Conservation (phyloP, 352 stramenopile genomes). For the Blastocystis hominis region DNA sequence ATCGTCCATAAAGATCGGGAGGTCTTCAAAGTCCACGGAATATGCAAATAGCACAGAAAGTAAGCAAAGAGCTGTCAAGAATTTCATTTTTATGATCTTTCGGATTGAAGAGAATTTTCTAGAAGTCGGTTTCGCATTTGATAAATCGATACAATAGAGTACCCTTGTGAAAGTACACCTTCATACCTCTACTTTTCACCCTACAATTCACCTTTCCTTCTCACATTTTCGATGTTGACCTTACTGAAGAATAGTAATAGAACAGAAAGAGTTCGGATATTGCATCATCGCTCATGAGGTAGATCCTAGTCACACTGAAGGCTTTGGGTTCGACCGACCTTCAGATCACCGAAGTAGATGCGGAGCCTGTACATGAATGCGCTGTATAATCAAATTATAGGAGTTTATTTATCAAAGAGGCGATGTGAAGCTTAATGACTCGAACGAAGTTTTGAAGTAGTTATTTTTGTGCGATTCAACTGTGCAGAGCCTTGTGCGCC, state of each 20-base stretch:
- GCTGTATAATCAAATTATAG: neutral
- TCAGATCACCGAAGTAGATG: constrained; percentile 13
- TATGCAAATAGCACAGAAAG: neutral
- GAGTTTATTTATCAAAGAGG: constrained; percentile 45
- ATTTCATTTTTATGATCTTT: neutral
- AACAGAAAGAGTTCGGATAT: neutral
- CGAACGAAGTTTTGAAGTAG: constrained; percentile 50
- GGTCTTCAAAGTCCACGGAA: constrained; percentile 51
- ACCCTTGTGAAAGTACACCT: neutral
- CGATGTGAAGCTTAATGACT: constrained; percentile 37
- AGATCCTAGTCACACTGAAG: constrained; percentile 56
- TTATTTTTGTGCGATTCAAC: neutral
- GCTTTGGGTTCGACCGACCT: neutral
- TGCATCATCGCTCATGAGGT: neutral
- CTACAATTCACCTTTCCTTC: neutral
- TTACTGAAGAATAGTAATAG: constrained; percentile 41
- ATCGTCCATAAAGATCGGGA: constrained; percentile 27
- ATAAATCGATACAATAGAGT: neutral
- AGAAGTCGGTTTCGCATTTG: neutral
- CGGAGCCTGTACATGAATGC: neutral
- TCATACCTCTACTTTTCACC: neutral
- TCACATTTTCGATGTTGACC: constrained; percentile 19
- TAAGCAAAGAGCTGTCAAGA: neutral
- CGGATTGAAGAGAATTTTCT: neutral
- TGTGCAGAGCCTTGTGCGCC: neutral